Percentiles rank a stretch among this genome's conserved stretches.
These are phyloP conservation scores for Pseudevernia furfuracea DNA, from an alignment of 495 filamentous ascomycete genomes.

Conservation along the genomic window DNA sequence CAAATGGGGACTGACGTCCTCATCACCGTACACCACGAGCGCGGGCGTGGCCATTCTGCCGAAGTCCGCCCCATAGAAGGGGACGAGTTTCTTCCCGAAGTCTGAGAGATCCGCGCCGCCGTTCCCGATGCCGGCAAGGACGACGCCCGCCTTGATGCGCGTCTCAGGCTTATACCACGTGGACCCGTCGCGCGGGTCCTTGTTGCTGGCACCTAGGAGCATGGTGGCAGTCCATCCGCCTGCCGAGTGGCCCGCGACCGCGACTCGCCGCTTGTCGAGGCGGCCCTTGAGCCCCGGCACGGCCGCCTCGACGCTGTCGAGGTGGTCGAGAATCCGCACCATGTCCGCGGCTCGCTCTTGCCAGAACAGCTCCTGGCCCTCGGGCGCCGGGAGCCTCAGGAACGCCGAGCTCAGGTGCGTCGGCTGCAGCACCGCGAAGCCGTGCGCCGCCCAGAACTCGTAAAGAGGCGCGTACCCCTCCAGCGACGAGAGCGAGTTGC, in stretches of 20 bases:
- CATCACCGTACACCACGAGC: not conserved
- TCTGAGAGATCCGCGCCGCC: not conserved
- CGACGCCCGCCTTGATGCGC: not conserved
- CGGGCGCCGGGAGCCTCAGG: no score
- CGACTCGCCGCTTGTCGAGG: not conserved
- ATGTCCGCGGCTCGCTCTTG: not conserved
- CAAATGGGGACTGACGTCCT: not conserved
- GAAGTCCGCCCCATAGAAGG: not conserved
- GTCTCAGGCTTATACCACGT: no score
- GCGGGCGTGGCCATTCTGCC: not conserved
- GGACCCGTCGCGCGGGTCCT: not conserved
- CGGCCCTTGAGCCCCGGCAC: not conserved
- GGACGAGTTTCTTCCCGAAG: not conserved
- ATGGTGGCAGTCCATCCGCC: not conserved
- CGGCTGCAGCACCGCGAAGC: no score
- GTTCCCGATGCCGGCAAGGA: not conserved
- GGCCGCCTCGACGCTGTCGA: not conserved
- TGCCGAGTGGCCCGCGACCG: not conserved
- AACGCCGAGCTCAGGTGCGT: no score
- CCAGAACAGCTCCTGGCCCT: not conserved
- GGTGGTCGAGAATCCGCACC: not conserved
- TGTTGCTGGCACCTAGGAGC: not conserved
- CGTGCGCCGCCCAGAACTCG: no score
- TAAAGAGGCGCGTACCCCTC: no score
- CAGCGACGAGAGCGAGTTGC: no score